phyloP scores from a whole-genome alignment of 805 yeast genomes.

The Geotrichum ghanense region DNA sequence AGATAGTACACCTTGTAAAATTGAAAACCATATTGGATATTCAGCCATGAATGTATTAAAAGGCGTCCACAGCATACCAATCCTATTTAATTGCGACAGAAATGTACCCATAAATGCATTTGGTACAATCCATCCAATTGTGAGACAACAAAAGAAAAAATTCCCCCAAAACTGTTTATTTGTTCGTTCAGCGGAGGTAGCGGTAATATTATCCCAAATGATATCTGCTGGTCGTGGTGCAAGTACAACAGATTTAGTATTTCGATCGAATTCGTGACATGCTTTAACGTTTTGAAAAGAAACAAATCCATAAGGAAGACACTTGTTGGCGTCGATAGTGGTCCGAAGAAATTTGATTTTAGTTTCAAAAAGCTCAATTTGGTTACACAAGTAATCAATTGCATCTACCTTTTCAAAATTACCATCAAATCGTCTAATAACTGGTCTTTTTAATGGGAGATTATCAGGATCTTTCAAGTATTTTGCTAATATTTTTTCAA shows the following conservation, averaged over 20 bases:
- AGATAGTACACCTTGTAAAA: slow-evolving; percentile 29
- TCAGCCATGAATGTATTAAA: slow-evolving; percentile 20
- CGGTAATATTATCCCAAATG: slow-evolving; percentile 26
- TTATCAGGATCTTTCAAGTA: slow-evolving; percentile 18
- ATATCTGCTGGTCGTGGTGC: slow-evolving; percentile 28
- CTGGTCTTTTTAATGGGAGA: slow-evolving; percentile 17
- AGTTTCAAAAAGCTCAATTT: slow-evolving; percentile 11
- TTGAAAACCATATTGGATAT: slow-evolving; percentile 21
- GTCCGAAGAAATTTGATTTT: slow-evolving; percentile 18
- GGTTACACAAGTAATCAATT: slow-evolving; percentile 17
- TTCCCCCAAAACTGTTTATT: slow-evolving; percentile 26
- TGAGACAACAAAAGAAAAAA: slow-evolving; percentile 18
- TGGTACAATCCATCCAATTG: slow-evolving; percentile 29
- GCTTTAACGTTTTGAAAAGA: slow-evolving; percentile 17
- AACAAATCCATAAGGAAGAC: slow-evolving; percentile 24
- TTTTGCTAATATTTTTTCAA: slow-evolving; percentile 21
- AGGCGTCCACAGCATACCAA: slow-evolving; percentile 27
- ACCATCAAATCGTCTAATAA: slow-evolving; percentile 11
- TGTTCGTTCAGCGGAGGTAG: slow-evolving; percentile 19
- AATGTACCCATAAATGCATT: slow-evolving; percentile 31
- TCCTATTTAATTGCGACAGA: slow-evolving; percentile 25
- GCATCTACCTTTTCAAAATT: slow-evolving; percentile 24
- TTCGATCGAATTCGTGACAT: slow-evolving; percentile 3
- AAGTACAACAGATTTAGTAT: slow-evolving; percentile 7
- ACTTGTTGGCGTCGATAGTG: slow-evolving; percentile 8